Base-by-base conservation (phyloP, 345 rosid genomes). In the Arabis alpina region DNA sequence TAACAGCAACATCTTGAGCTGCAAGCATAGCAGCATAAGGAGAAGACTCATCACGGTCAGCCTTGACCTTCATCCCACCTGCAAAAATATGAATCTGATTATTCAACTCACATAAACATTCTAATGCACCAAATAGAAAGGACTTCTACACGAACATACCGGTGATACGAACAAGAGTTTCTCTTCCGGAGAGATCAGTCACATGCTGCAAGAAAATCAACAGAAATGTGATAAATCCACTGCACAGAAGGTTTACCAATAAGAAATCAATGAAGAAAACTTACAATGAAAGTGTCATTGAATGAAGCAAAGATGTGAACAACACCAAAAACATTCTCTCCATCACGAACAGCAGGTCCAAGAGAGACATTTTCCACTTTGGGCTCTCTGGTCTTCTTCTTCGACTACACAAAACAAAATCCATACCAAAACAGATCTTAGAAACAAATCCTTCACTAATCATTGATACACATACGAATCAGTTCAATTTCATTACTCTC, bases 51-150 rank as follows among this genome's bases (percentile, higher is more conserved):
- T 88, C 92, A 84, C 92, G 82, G 34, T 88, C 95, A 60, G 98
- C 98, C 74, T 92, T 92, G 16, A 92, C 94, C 83, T 89, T 92
- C 98, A 92, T 88, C 6, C 98, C 98, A 61, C 98, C 98, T 92
- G 71, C 36, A 47, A 70, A 41, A 11, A 10, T 5, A 3, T 16
- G 10, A 0, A 10, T 25, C 10, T 9, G 8, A 24, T 1, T 1
- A 24, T 15, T n/a, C 32, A 58, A 16, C 6, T 9, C 16, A 0
- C 7, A 9, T n/a, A 2, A 60, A 24, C 41, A 55, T 54, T 41
- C 10, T 30, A 51, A 3, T 1, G 5, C 15, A 16, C 14, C 6
- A 3, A 47, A 43, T 43, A 41, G 1, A 49, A 10, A 37, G 7
- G 3, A 4, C 8, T 13, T 13, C 12, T 59, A 41, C 25, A 6